phyloP scores from a whole-genome alignment of 768 basidiomycete species.

The Daedaleopsis sinensis region DNA sequence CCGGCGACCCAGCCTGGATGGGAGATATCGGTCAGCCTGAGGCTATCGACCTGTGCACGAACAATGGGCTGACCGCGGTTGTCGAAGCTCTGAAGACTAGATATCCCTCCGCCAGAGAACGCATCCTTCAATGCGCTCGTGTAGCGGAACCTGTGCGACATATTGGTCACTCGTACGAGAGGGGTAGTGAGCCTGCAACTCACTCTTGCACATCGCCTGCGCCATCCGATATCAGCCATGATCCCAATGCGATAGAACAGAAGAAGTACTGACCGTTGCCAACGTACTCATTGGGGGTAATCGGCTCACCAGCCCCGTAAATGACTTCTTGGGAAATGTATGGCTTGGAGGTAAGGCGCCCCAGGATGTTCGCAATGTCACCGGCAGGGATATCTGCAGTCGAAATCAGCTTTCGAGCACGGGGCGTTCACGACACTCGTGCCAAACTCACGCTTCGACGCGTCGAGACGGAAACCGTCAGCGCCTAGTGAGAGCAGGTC shows the following conservation, averaged over 20 bases:
- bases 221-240: neutral
- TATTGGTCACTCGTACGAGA: neutral
- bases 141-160: conserved; percentile 52
- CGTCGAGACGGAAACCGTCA: conserved; percentile 65
- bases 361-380: conserved; percentile 58
- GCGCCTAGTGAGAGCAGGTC: conserved; percentile 64
- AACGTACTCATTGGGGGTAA: conserved; percentile 59
- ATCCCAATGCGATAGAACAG: neutral
- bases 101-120: conserved; percentile 55
- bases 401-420: neutral
- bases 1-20: conserved; percentile 59
- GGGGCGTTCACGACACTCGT: neutral
- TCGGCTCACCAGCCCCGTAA: conserved; percentile 51
- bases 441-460: conserved; percentile 55
- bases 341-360: conserved; percentile 42
- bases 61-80: conserved; percentile 40
- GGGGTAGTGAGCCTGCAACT: conserved; percentile 2
- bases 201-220: conserved; percentile 67
- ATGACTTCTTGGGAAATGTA: conserved; percentile 68
- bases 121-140: conserved; percentile 53
- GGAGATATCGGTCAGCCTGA: neutral
- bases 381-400: conserved; percentile 53
- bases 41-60: neutral
- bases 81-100: conserved; percentile 53
- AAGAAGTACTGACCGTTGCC: conserved; percentile 42